These are phyloP conservation scores for Haplosporangium gracile DNA, from an alignment of 192 early-diverging fungal genomes.

Conservation along the genomic window DNA sequence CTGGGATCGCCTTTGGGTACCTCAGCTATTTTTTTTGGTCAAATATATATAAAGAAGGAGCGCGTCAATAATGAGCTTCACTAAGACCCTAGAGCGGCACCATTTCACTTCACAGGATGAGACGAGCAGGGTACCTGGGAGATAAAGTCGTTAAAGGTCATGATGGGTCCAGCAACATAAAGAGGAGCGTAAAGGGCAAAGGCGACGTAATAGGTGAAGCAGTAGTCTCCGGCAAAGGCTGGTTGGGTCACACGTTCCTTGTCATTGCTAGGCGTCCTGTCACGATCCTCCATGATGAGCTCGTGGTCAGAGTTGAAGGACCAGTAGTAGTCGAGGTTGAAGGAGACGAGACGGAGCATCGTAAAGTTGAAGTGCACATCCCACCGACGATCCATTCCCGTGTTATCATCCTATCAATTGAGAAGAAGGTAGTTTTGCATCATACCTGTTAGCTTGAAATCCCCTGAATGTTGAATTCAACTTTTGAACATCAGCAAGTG, in stretches of 20 bases:
- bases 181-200: conserved; percentile 93
- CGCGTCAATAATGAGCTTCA: conserved; percentile 13
- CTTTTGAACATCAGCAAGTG: not conserved
- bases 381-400: conserved; percentile 86
- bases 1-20: conserved; percentile 64
- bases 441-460: not conserved
- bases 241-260: conserved; percentile 72
- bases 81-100: not conserved
- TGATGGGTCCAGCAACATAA: conserved; percentile 95
- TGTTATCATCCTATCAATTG: conserved; percentile 70
- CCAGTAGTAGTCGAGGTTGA: conserved; percentile 97
- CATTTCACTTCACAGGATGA: not conserved
- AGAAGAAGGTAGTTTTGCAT: not conserved
- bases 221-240: conserved; percentile 77
- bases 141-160: conserved; percentile 94
- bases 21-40: conserved; percentile 56
- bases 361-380: conserved; percentile 91
- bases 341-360: conserved; percentile 92
- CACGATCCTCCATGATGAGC: conserved; percentile 35
- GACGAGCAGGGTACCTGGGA: conserved; percentile 70
- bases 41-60: not conserved
- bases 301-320: conserved; percentile 32
- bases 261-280: conserved; percentile 55
- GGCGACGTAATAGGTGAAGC: conserved; percentile 80
- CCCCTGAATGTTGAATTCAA: not conserved